Conservation (phyloP, 2,329 filamentous ascomycete species). For the Diaporthe batatas region DNA sequence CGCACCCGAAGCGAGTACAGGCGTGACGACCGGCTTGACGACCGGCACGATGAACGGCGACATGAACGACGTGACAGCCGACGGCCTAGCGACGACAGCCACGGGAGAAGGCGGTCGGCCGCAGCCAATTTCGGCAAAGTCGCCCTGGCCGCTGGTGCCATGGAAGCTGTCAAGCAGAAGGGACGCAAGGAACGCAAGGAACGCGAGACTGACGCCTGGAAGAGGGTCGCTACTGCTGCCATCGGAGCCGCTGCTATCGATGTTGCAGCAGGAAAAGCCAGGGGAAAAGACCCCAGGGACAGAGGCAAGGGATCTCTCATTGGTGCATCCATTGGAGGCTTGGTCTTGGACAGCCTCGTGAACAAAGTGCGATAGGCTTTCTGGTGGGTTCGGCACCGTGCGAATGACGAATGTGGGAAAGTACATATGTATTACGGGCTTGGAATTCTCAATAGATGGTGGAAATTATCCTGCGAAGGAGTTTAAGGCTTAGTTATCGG, state of each 20-base stretch:
- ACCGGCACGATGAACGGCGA: no score
- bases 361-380: constrained; percentile 13
- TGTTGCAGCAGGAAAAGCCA: constrained; percentile 24
- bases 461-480: neutral
- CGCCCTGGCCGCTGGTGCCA: constrained; percentile 18
- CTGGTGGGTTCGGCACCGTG: neutral
- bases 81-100: constrained; percentile 8
- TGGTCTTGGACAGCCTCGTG: constrained; percentile 33
- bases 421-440: neutral
- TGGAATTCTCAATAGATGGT: neutral
- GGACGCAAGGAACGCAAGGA: constrained; percentile 20
- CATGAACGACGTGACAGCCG: constrained; percentile 5
- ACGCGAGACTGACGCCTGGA: constrained; percentile 22
- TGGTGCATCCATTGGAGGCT: constrained; percentile 26
- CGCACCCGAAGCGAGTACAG: constrained; percentile 23
- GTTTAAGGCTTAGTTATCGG: neutral
- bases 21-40: neutral
- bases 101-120: constrained; percentile 5
- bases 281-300: constrained; percentile 20
- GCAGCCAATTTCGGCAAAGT: constrained; percentile 30
- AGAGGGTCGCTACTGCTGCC: constrained; percentile 36
- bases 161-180: constrained; percentile 31
- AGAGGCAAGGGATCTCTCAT: constrained; percentile 27
- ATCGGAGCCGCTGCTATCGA: constrained; percentile 28
- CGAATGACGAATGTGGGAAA: neutral